Evolutionary conservation across 176 grass and related monocot genomes (phyloP).

Genomic region (Paspalum vaginatum): DNA sequence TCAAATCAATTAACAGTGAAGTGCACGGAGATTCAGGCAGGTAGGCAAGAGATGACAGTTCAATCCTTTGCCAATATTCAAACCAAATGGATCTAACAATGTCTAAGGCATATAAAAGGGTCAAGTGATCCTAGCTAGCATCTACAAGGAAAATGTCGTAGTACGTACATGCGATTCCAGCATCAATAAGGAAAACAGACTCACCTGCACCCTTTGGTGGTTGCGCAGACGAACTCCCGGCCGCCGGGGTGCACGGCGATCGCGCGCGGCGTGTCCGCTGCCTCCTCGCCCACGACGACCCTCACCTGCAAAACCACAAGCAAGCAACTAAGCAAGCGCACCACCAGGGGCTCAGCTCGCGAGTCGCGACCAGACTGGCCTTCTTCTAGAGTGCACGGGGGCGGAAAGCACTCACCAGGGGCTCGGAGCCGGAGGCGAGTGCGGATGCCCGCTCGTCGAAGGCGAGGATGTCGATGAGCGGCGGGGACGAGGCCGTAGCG

Average conservation of each 20-base stretch:
- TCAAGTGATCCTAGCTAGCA: neutral
- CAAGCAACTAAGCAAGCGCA: neutral
- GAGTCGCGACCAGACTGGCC: too few relatives aligned
- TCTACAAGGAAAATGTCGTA: neutral
- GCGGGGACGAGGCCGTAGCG: constrained; percentile 42
- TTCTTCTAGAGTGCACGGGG: too few relatives aligned
- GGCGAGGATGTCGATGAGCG: constrained; percentile 68
- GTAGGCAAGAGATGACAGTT: neutral
- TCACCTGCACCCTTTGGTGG: constrained; percentile 79
- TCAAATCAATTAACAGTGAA: neutral
- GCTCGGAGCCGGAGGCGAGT: constrained; percentile 61
- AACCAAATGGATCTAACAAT: neutral
- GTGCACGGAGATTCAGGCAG: neutral
- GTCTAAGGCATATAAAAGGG: neutral
- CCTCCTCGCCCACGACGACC: constrained; percentile 54
- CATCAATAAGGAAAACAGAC: neutral
- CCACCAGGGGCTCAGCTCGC: neutral
- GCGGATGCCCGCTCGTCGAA: constrained; percentile 64
- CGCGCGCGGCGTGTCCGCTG: constrained; percentile 41
- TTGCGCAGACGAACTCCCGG: constrained; percentile 72
- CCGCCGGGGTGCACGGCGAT: constrained; percentile 78
- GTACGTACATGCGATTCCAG: neutral
- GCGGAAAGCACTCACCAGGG: constrained; percentile 57
- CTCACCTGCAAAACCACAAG: constrained; percentile 40
- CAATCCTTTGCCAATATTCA: neutral